A percentile compares a stretch with the other conserved stretches of the same genome.
These are phyloP conservation scores for Cystoderma amianthinum DNA, from an alignment of 768 basidiomycete species.

Conservation along the genomic window DNA sequence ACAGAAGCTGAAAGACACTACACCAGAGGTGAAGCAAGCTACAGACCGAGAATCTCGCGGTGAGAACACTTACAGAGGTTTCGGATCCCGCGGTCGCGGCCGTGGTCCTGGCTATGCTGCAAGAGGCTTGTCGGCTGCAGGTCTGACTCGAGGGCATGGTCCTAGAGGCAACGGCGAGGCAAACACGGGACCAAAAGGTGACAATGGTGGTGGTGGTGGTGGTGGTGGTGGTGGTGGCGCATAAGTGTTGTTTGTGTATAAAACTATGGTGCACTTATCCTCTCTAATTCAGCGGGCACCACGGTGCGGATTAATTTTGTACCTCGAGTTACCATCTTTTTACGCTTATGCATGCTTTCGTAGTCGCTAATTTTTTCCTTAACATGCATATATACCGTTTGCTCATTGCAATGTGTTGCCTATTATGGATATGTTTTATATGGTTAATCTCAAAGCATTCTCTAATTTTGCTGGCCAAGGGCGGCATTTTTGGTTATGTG, in stretches of 20 bases:
- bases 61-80: conserved; percentile 23
- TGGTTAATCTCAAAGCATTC: background rate
- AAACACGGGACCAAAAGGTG: background rate
- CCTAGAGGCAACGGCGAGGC: conserved; percentile 11
- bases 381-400: conserved; percentile 1
- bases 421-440: background rate
- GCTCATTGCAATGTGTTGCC: background rate
- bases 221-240: background rate
- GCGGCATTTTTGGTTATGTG: background rate
- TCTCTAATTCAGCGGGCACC: background rate
- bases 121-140: conserved; percentile 63
- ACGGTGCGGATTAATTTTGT: background rate
- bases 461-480: background rate
- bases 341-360: background rate
- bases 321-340: background rate
- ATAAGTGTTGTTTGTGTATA: background rate
- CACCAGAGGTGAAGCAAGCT: conserved; percentile 67
- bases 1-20: conserved; percentile 64
- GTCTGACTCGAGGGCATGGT: conserved; percentile 39
- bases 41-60: conserved; percentile 45
- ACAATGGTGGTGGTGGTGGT: background rate
- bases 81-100: conserved; percentile 32
- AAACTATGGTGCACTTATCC: no score
- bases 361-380: background rate
- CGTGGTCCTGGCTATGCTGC: conserved; percentile 59